These are phyloP conservation scores for Chaetomiaceae sp. DNA, from an alignment of 2,329 filamentous ascomycete genomes.

Conservation along the genomic window DNA sequence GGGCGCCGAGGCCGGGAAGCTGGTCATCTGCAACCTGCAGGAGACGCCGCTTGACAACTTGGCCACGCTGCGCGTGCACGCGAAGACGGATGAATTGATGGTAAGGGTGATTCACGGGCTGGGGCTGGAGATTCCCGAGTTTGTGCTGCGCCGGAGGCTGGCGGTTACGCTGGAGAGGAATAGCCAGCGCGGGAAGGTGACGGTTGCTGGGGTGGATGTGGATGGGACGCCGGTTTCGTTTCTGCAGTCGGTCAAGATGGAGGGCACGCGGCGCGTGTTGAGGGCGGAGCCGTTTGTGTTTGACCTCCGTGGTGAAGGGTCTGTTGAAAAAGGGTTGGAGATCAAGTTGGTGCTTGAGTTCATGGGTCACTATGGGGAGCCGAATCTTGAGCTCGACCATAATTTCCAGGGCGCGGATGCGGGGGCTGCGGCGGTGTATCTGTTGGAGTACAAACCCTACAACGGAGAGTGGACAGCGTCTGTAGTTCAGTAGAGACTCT, in stretches of 20 bases:
- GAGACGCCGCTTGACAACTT: conserved; percentile 36
- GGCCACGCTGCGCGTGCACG: conserved; percentile 30
- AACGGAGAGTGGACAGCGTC: conserved; percentile 26
- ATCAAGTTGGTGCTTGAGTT: conserved; percentile 31
- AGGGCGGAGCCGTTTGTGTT: conserved; percentile 36
- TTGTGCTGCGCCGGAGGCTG: conserved; percentile 34
- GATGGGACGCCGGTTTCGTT: conserved; percentile 38
- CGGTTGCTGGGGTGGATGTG: conserved; percentile 32
- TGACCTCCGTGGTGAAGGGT: conserved; percentile 28
- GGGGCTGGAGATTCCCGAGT: conserved; percentile 31
- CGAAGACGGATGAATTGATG: conserved; percentile 36
- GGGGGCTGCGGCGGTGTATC: not conserved
- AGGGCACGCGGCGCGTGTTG: conserved; percentile 30
- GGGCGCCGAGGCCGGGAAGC: too few species aligned
- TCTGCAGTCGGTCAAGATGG: conserved; percentile 35
- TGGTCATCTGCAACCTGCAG: conserved; percentile 43
- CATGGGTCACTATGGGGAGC: conserved; percentile 8
- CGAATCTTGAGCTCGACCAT: conserved; percentile 20
- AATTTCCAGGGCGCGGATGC: conserved; percentile 9
- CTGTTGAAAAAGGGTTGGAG: conserved; percentile 19
- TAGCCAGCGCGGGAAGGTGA: conserved; percentile 25
- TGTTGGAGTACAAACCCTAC: conserved; percentile 28
- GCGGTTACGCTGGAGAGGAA: conserved; percentile 23
- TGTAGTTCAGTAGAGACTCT: too few species aligned
- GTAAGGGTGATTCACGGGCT: conserved; percentile 35